Base-by-base conservation (phyloP, 805 yeast genomes). In the Ogataea henricii region DNA sequence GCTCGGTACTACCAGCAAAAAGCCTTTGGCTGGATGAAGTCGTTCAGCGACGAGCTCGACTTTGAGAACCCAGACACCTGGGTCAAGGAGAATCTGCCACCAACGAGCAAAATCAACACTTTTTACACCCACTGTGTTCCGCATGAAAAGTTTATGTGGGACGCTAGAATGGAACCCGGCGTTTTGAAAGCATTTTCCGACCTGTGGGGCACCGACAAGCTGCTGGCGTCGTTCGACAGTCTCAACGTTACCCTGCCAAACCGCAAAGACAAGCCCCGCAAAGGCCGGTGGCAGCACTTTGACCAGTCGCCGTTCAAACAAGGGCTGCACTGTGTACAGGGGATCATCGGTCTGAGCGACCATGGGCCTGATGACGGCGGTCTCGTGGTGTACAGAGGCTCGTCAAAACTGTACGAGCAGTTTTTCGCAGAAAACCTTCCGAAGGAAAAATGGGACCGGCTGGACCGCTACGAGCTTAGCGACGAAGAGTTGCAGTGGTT, bases 81-180 rank as follows among this genome's bases (percentile, higher is more conserved):
- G 70, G 45, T 43, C 5, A 45, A 51, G 16, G 58, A 60, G 21
- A 59, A 65, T 45, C 47, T 65, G n/a, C 70, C 71, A 6, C 58
- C 58, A 7, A 56, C 51, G 22, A 32, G 51, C 4, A 21, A 34
- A 2, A 57, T 49, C 43, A 56, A 57, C 21, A 43, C 56, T 12
- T 60, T 46, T 37, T 36, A 43, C 6, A 45, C 52, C n/a, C 58
- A 63, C 44, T 45, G 56, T 32, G 51, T 58, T 14, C 46, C 62
- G 7, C 70, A 66, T 45, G 70, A 66, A 47, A 60, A 63, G 47
- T 57, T 66, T 45, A 54, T 66, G 54, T 66, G 70, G 71, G 69
- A 66, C 37, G 49, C 61, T 4, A 61, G 67, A 55, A 49, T 45
- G 47, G 70, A 67, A 39, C 55, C 49, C 3, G 67, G 65, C 0